Percentiles rank a stretch among this genome's conserved stretches.
phyloP scores from a whole-genome alignment of 2,329 filamentous ascomycete genomes.

The Rhynchosporium secalis region DNA sequence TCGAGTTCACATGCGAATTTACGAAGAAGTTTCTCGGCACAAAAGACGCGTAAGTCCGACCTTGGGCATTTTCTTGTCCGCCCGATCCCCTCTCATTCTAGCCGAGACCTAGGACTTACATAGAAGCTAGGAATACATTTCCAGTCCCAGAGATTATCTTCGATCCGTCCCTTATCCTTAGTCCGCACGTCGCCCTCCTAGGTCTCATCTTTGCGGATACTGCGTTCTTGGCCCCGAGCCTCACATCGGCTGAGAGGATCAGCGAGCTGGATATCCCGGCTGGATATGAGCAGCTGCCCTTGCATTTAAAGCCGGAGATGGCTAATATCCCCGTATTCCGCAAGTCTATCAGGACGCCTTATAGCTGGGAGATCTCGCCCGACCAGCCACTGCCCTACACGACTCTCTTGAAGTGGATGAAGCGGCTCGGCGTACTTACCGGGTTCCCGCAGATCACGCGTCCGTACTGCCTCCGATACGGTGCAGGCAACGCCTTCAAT shows the following conservation, averaged over 20 bases:
- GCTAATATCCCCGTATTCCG: constrained; percentile 35
- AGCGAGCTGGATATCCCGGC: too few relatives aligned
- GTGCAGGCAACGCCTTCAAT: constrained; percentile 29
- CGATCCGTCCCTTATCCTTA: constrained; percentile 42
- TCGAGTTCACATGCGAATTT: constrained; percentile 25
- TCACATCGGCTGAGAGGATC: too few relatives aligned
- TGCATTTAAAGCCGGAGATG: constrained; percentile 27
- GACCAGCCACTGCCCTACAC: constrained; percentile 28
- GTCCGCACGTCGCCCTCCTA: constrained; percentile 40
- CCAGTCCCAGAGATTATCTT: constrained; percentile 42
- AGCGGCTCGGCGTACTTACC: constrained; percentile 28
- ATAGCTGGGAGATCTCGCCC: constrained; percentile 29
- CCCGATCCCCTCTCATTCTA: constrained; percentile 12
- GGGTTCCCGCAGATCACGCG: constrained; percentile 25
- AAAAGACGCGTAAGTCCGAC: constrained; percentile 14
- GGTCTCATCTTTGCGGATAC: too few relatives aligned
- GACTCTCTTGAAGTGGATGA: constrained; percentile 29
- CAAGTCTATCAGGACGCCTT: too few relatives aligned
- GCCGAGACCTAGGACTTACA: constrained; percentile 14
- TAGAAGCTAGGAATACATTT: constrained; percentile 31
- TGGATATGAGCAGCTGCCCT: constrained; percentile 32
- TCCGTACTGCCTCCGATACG: constrained; percentile 32
- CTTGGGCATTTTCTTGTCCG: constrained; percentile 11
- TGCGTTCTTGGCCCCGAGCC: too few relatives aligned
- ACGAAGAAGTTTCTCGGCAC: constrained; percentile 24